Percentiles rank a stretch among this genome's conserved stretches.
Conservation (phyloP, 1,284 basidiomycete genomes). For the Cryptococcus sp. region DNA sequence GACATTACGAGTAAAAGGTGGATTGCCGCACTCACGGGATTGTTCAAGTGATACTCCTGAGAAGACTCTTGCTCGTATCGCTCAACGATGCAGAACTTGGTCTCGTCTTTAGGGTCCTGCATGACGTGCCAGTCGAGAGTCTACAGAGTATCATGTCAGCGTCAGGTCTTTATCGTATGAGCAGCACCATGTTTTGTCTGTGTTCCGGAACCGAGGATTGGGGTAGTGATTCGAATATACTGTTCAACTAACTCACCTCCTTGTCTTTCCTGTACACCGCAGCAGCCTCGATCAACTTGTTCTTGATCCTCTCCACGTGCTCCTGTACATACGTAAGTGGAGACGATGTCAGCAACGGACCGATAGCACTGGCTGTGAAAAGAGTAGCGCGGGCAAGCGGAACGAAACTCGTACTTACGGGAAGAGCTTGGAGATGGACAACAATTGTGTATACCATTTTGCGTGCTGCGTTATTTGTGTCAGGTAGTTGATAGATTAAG, state of each 20-base stretch:
- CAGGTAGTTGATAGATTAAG: no score
- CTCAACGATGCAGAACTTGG: slow-evolving; percentile 53
- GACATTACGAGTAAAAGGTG: neutral
- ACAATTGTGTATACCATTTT: slow-evolving; percentile 53
- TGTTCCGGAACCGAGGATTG: neutral
- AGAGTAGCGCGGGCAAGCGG: neutral
- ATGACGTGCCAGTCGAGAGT: slow-evolving; percentile 51
- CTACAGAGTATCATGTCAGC: slow-evolving; percentile 8
- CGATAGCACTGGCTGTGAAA: neutral
- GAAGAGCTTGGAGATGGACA: slow-evolving; percentile 48
- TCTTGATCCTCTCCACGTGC: slow-evolving; percentile 46
- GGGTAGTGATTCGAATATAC: neutral
- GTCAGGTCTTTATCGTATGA: neutral
- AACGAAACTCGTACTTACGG: slow-evolving; percentile 25
- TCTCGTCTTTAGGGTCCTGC: slow-evolving; percentile 51
- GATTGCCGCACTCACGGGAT: slow-evolving; percentile 36
- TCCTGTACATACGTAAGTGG: slow-evolving; percentile 23
- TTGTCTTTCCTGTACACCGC: slow-evolving; percentile 50
- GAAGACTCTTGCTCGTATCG: slow-evolving; percentile 50
- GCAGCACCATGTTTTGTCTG: neutral
- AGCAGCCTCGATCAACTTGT: slow-evolving; percentile 51
- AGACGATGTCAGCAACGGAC: neutral
- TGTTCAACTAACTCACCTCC: slow-evolving; percentile 26
- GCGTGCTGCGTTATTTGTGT: neutral
- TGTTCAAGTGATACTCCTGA: slow-evolving; percentile 48